Percentiles rank a stretch among this genome's conserved stretches.
These are phyloP conservation scores for Aegilops speltoides DNA, from an alignment of 176 grass and related monocot species.

Conservation along the genomic window DNA sequence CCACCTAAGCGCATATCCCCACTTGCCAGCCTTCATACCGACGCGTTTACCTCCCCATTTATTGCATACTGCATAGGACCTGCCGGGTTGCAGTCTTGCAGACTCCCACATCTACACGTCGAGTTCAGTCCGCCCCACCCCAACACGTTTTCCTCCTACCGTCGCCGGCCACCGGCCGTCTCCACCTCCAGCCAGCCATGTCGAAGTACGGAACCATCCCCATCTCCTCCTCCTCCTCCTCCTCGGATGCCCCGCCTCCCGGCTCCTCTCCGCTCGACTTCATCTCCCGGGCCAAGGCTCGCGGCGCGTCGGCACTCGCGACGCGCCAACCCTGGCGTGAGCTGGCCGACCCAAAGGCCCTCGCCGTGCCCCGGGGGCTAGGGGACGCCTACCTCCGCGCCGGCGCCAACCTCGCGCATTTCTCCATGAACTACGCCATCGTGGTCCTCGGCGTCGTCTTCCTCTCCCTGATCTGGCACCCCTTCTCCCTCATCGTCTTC, in stretches of 20 bases:
- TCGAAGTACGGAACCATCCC: constrained; percentile 93
- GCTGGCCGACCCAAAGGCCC: constrained; percentile 38
- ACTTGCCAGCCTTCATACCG: neutral
- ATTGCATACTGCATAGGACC: neutral
- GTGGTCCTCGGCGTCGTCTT: constrained; percentile 63
- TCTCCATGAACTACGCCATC: constrained; percentile 84
- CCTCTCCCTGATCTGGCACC: constrained; percentile 73
- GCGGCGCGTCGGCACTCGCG: constrained; percentile 52
- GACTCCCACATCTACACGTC: neutral
- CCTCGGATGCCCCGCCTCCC: neutral
- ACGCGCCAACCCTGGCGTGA: constrained; percentile 70
- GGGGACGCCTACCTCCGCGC: constrained; percentile 49
- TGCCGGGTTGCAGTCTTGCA: neutral
- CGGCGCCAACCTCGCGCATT: constrained; percentile 66
- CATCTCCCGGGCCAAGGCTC: constrained; percentile 91
- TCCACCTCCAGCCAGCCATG: constrained; percentile 39
- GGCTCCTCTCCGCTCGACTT: constrained; percentile 63
- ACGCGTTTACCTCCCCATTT: neutral
- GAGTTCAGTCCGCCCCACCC: neutral
- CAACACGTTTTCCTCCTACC: neutral
- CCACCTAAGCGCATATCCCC: neutral
- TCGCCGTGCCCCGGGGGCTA: constrained; percentile 53
- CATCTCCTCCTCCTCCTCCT: constrained; percentile 52
- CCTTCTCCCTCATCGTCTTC: constrained; percentile 88
- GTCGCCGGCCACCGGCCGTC: constrained; percentile 8